These are phyloP conservation scores for Corymbia maculata DNA, from an alignment of 345 rosid species.

Conservation along the genomic window DNA sequence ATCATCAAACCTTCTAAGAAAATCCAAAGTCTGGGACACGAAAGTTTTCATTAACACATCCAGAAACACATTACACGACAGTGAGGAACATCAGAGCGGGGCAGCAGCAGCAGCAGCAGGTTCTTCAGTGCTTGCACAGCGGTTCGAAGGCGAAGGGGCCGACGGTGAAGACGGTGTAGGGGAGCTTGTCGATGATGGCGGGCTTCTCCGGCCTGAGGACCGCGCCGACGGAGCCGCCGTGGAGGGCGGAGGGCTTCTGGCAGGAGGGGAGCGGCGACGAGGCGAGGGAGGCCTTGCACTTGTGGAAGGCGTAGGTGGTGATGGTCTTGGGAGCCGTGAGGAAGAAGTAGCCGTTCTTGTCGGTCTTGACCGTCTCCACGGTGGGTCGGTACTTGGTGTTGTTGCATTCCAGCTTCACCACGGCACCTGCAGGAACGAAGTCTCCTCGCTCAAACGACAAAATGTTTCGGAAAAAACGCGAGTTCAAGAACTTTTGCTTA, in stretches of 20 bases:
- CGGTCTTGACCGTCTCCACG: slow-evolving; percentile 21
- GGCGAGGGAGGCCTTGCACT: slow-evolving; percentile 47
- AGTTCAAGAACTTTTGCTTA: background rate
- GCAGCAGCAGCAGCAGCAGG: background rate
- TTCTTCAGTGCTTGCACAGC: slow-evolving; percentile 31
- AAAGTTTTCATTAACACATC: background rate
- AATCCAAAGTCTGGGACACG: background rate
- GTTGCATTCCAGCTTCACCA: slow-evolving; percentile 63
- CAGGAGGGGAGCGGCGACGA: slow-evolving; percentile 36
- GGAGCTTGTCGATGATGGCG: slow-evolving; percentile 12
- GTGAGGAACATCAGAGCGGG: background rate
- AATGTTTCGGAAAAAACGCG: background rate
- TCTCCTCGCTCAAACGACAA: background rate
- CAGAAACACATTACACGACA: background rate
- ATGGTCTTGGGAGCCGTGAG: slow-evolving; percentile 55
- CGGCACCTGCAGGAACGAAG: slow-evolving; percentile 34
- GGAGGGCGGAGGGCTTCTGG: slow-evolving; percentile 35
- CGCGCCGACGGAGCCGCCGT: slow-evolving; percentile 52
- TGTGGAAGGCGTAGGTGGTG: slow-evolving; percentile 71
- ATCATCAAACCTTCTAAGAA: background rate
- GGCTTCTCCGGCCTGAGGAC: slow-evolving; percentile 36
- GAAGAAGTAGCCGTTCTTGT: slow-evolving; percentile 79
- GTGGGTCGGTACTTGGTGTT: slow-evolving; percentile 28
- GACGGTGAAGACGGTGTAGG: slow-evolving; percentile 41
- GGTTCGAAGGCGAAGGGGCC: slow-evolving; percentile 89